Percentiles rank a stretch among this genome's conserved stretches.
Evolutionary conservation across 2,329 filamentous ascomycete species (phyloP).

Genomic region (Pyrenochaeta sp.): DNA sequence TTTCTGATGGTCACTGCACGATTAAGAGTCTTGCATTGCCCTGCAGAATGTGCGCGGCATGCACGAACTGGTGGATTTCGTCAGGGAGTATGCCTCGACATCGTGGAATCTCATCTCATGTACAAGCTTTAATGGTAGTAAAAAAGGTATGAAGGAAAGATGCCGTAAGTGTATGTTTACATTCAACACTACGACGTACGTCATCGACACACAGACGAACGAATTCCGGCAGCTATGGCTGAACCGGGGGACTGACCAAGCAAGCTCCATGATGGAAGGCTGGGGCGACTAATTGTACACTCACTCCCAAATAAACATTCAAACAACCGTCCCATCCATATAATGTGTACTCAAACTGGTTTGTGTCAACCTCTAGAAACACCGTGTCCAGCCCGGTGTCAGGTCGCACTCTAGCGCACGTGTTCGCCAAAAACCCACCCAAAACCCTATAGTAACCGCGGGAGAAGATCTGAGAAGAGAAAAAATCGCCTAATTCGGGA

Average conservation of each 20-base stretch:
- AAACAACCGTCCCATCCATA: constrained; percentile 10
- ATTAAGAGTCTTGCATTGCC: not conserved
- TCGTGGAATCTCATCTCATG: not conserved
- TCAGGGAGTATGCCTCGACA: not conserved
- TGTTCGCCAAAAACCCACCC: constrained; percentile 3
- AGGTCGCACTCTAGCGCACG: constrained; percentile 31
- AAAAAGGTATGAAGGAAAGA: no score
- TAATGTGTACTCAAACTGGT: constrained; percentile 12
- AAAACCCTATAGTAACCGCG: constrained; percentile 25
- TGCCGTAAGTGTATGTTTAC: constrained; percentile 2
- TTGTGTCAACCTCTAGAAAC: constrained; percentile 22
- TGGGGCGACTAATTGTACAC: constrained; percentile 14
- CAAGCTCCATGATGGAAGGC: not conserved
- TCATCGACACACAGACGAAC: constrained; percentile 1
- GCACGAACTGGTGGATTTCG: no score
- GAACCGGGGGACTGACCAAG: constrained; percentile 1
- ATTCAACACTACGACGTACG: constrained; percentile 12
- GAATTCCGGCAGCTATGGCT: constrained; percentile 9
- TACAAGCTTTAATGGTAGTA: no score
- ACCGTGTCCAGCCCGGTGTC: constrained; percentile 43
- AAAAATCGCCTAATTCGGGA: constrained; percentile 23
- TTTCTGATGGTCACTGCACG: no score
- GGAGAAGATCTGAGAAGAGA: constrained; percentile 19
- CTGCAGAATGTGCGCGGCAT: not conserved
- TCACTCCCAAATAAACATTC: constrained; percentile 14